phyloP scores from a whole-genome alignment of 106 monocot species.

The Acorus gramineus region DNA sequence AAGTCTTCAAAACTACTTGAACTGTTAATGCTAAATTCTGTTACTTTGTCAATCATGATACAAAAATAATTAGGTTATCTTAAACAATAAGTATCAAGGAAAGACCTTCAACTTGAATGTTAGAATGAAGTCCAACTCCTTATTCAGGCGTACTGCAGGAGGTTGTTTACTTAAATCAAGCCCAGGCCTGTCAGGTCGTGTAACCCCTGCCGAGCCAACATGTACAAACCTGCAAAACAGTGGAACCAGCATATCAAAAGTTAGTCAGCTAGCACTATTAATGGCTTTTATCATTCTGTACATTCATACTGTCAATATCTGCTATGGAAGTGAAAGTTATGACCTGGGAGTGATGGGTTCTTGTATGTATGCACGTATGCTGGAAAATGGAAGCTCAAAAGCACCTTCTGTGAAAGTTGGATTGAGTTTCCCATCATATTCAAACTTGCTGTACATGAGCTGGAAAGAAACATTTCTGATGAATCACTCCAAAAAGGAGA shows the following conservation, averaged over 20 bases:
- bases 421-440: slow-evolving; percentile 93
- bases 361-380: slow-evolving; percentile 69
- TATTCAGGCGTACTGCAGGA: slow-evolving; percentile 97
- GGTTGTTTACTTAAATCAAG: slow-evolving; percentile 97
- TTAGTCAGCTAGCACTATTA: background rate
- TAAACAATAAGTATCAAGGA: background rate
- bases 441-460: slow-evolving; percentile 99
- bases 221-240: slow-evolving; percentile 48
- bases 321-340: slow-evolving; percentile 2
- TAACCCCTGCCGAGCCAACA: slow-evolving; percentile 91
- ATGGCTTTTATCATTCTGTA: too few species aligned
- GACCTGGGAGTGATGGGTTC: slow-evolving; percentile 92
- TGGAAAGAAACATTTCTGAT: slow-evolving; percentile 20
- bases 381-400: slow-evolving; percentile 86
- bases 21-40: too few species aligned
- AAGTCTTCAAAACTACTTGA: too few species aligned
- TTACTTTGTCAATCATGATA: too few species aligned
- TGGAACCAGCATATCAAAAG: background rate
- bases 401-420: slow-evolving; percentile 80
- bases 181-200: slow-evolving; percentile 83
- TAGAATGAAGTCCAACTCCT: slow-evolving; percentile 77
- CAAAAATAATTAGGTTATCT: too few species aligned
- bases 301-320: background rate
- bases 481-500: background rate
- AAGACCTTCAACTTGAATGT: slow-evolving; percentile 90